Percentiles rank a stretch among this genome's conserved stretches.
phyloP scores from a whole-genome alignment of 2,329 filamentous ascomycete genomes.

The Aspergillus brunneoviolaceus region DNA sequence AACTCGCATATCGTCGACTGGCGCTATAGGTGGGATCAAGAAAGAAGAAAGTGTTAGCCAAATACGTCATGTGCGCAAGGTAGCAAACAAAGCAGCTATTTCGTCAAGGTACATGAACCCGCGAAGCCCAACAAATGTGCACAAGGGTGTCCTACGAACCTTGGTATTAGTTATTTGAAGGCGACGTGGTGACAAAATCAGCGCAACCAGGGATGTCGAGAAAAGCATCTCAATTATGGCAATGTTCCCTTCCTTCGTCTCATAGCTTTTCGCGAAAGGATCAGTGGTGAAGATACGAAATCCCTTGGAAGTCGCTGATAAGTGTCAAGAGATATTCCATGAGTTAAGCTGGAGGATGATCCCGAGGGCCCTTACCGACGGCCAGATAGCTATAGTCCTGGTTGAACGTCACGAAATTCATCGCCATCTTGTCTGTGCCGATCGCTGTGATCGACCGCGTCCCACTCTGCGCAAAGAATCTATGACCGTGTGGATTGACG shows the following conservation, averaged over 20 bases:
- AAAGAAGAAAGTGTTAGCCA: conserved; percentile 15
- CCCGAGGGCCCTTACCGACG: conserved; percentile 64
- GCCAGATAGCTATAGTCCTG: conserved; percentile 97
- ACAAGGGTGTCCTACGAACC: conserved; percentile 50
- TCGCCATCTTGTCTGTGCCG: conserved; percentile 57
- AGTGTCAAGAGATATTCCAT: conserved; percentile 17
- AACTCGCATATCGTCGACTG: conserved; percentile 94
- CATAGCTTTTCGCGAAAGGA: conserved; percentile 91
- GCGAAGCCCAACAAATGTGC: neutral
- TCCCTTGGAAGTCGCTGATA: conserved; percentile 79
- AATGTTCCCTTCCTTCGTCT: conserved; percentile 91
- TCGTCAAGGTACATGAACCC: neutral
- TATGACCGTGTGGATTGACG: neutral
- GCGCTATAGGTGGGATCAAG: conserved; percentile 45
- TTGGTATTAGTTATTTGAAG: conserved; percentile 98
- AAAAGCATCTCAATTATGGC: conserved; percentile 98
- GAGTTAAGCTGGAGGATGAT: conserved; percentile 6
- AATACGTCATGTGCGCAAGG: neutral
- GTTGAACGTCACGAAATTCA: conserved; percentile 99
- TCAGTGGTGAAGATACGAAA: conserved; percentile 97
- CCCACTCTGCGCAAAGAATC: neutral
- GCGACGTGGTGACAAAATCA: conserved; percentile 87
- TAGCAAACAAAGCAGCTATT: neutral
- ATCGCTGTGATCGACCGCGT: conserved; percentile 12
- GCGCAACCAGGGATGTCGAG: conserved; percentile 90